Base-by-base conservation (phyloP, 2,329 filamentous ascomycete species). In the Trichoderma sp. region DNA sequence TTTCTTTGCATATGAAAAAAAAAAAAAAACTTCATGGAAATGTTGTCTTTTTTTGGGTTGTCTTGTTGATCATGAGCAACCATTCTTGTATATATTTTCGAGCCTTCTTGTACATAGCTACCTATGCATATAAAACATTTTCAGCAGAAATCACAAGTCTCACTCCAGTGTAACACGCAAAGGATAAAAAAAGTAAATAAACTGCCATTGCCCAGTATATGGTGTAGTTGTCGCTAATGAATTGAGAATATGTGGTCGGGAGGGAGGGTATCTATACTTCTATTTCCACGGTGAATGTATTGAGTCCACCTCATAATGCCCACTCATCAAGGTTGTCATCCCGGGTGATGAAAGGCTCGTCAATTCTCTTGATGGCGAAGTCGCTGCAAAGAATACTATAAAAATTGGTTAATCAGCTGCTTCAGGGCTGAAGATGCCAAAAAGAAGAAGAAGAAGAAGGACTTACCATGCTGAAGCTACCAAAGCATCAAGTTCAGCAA, bases 301-400 rank as follows among this genome's bases (percentile, higher is more conserved):
- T 27, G 31, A 60, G 40, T 40, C 68, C 53, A 53, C 43, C 33
- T 72, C 69, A 91, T 71, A 91, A 79, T 63, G 88, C 89, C 96
- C 96, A 99, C 76, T 97, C 94, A 68, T 90, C 88, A 72, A 83
- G 83, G 77, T 94, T 87, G 75, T 97, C 95, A 27, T 86, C 85
- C 5, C 86, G 82, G 43, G 86, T 87, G 68, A 98, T 88, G 77
- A 99, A 98, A 0, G 96, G 94, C 82, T 97, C 93, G 75, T 97
- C 93, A 70, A 99, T 93, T 76, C 92, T 88, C 83, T 94, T 96
- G 76, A 99, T 97, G 3, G 95, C 96, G 81, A 96, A 89, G 73
- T 99, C 96, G 77, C 94, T 94, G 80, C 96, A 99, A 24, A 99
- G 83, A 67, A 98, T 94, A 84, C 94, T 96, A 74, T 33, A 52